phyloP scores from a whole-genome alignment of 495 filamentous ascomycete species.

The Lepidopterella palustris region DNA sequence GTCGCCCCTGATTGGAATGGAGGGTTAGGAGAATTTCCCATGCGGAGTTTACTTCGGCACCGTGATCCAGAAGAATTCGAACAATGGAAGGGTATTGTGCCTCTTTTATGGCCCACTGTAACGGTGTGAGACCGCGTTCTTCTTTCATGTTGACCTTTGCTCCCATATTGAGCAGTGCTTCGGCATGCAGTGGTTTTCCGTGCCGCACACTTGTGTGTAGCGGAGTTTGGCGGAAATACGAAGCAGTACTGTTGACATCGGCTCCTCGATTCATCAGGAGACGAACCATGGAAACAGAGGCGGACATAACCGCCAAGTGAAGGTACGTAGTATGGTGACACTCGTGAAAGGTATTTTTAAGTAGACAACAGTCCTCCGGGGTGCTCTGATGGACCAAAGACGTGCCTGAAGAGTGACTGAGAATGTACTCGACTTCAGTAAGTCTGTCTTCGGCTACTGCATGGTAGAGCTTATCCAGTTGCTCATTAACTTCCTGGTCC shows the following conservation, averaged over 20 bases:
- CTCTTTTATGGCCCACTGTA: not conserved
- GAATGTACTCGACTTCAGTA: not conserved
- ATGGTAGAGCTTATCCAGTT: not conserved
- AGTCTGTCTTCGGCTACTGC: not conserved
- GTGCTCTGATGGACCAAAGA: not conserved
- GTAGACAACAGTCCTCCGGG: not conserved
- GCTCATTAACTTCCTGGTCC: not conserved
- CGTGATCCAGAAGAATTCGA: constrained; percentile 2
- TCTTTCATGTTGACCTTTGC: not conserved
- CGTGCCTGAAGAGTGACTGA: not conserved
- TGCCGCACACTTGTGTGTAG: not conserved
- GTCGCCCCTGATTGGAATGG: not conserved
- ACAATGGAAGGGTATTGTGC: not conserved
- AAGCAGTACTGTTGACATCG: not conserved
- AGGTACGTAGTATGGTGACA: not conserved
- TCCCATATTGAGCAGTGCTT: not conserved
- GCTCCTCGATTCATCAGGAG: not conserved
- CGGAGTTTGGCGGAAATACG: not conserved
- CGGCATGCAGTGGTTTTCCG: not conserved
- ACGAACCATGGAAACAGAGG: not conserved
- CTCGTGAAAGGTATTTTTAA: not conserved
- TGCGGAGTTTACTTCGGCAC: not conserved
- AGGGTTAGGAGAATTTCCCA: not conserved
- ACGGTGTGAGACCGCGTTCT: not conserved
- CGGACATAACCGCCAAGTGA: not conserved